These are phyloP conservation scores for Pythium myriotylum DNA, from an alignment of 352 stramenopile species.

Conservation along the genomic window DNA sequence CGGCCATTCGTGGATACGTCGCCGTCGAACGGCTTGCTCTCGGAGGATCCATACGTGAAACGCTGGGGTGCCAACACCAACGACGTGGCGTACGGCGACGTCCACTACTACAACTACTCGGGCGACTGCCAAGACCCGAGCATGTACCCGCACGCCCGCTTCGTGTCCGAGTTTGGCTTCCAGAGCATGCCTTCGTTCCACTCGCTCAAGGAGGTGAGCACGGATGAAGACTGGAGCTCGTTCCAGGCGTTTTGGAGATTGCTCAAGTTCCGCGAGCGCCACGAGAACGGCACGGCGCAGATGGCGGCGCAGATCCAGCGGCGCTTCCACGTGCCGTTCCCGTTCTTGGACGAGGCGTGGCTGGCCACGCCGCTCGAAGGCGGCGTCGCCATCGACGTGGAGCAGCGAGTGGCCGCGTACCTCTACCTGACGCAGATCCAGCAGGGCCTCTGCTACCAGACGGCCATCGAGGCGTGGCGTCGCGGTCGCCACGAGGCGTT, in stretches of 20 bases:
- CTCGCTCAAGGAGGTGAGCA: slow-evolving; percentile 55
- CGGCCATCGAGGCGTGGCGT: slow-evolving; percentile 71
- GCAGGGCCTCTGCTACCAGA: slow-evolving; percentile 80
- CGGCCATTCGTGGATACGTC: slow-evolving; percentile 87
- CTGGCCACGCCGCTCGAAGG: slow-evolving; percentile 27
- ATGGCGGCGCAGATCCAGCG: slow-evolving; percentile 73
- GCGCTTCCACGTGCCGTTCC: slow-evolving; percentile 73
- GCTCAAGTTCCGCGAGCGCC: slow-evolving; percentile 80
- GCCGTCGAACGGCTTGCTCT: slow-evolving; percentile 84
- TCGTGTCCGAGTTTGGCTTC: slow-evolving; percentile 89
- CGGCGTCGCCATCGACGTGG: slow-evolving; percentile 6
- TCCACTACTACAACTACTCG: slow-evolving; percentile 88
- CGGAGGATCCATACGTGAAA: slow-evolving; percentile 77
- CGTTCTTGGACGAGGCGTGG: slow-evolving; percentile 62
- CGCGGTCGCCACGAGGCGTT: slow-evolving; percentile 52
- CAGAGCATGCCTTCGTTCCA: slow-evolving; percentile 72
- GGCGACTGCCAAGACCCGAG: slow-evolving; percentile 73
- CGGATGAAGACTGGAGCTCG: slow-evolving; percentile 53
- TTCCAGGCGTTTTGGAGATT: slow-evolving; percentile 76
- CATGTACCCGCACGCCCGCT: slow-evolving; percentile 72
- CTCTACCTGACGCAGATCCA: slow-evolving; percentile 80
- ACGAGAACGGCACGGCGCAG: slow-evolving; percentile 73
- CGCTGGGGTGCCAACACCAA: slow-evolving; percentile 69
- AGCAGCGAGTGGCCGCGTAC: slow-evolving; percentile 57
- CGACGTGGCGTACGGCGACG: slow-evolving; percentile 64